Evolutionary conservation across 1,139 yeast species (phyloP), one percentile per base, ranked within the genome.

Genomic region (Pichia sp.): DNA sequence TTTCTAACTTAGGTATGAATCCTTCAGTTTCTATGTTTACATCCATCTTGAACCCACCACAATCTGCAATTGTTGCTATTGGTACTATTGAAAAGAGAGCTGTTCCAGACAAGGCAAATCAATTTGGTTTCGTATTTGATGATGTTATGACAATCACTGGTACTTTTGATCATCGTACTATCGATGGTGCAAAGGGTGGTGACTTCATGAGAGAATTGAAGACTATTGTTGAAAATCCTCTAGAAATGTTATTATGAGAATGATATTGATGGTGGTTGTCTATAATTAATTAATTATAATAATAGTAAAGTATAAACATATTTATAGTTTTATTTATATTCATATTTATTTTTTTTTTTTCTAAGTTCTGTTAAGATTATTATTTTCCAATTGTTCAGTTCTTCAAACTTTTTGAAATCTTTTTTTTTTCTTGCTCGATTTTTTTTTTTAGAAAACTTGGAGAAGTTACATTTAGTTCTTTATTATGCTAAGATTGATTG

Each of bases 1-100:
- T 92, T 64, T 90, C 97, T 57, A 92, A 92, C 84, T 76, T 94
- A 77, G 99, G 98, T 66, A 92, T 92, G 98, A 92, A 92, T 80
- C 79, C 75, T 53, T 97, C 98, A 49, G 97, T 92, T 45, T 77
- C 82, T 58, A 67, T 83, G 67, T 92, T 92, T 79, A 90, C 98
- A 40, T 92, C 98, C 37, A 92, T 92, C 71, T 84, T 92, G 68
- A 92, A 92, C 80, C 97, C 97, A 54, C 99, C 99, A 51, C 98
- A 92, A 72, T 77, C 92, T 46, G 83, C 96, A 49, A 92, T 92
- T 62, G 71, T 92, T 61, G 98, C 99, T 55, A 79, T 92, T 59
- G 96, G 97, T 63, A 90, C 98, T 43, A 81, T 83, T 55, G 89
- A 85, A 68, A 88, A 89, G 74, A 86, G 83, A 65, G 96, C 97